A percentile compares a stretch with the other conserved stretches of the same genome.
Evolutionary conservation across 768 basidiomycete species (phyloP).

Genomic region (Mycena crocata): DNA sequence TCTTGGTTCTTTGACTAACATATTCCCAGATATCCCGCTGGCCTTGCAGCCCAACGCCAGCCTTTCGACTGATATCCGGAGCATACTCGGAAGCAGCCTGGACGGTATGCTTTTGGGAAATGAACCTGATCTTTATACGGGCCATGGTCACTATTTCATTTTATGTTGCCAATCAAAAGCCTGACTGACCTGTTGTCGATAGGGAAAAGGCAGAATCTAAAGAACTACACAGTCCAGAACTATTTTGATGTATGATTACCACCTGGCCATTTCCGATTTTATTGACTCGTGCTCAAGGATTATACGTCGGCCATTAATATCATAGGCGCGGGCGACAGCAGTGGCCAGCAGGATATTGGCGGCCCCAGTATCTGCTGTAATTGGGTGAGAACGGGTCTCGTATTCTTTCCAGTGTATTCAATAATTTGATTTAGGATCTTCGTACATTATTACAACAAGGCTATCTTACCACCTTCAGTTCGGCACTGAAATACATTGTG

Average conservation of each 20-base stretch:
- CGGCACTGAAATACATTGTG: constrained; percentile 62
- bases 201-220: constrained; percentile 49
- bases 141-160: constrained; percentile 40
- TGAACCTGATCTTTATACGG: constrained; percentile 71
- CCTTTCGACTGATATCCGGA: constrained; percentile 48
- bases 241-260: constrained; percentile 55
- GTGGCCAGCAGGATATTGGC: constrained; percentile 43
- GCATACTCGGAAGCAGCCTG: constrained; percentile 50
- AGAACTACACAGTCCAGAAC: constrained; percentile 59
- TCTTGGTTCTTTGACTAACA: constrained; percentile 8
- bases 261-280: background rate
- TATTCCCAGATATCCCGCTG: constrained; percentile 23
- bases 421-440: constrained; percentile 50
- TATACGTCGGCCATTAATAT: constrained; percentile 46
- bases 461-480: constrained; percentile 49
- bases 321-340: constrained; percentile 15
- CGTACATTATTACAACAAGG: constrained; percentile 55
- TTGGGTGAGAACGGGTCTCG: constrained; percentile 52
- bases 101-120: constrained; percentile 64
- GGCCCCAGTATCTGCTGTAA: constrained; percentile 64
- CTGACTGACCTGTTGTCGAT: background rate
- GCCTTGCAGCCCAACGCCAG: constrained; percentile 21
- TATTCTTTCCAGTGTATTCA: background rate
- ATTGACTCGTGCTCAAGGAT: constrained; percentile 47
- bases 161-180: background rate